Percentiles rank a stretch among this genome's conserved stretches.
phyloP scores from a whole-genome alignment of 1,284 basidiomycete species.

The Trichosporon coremiiforme region DNA sequence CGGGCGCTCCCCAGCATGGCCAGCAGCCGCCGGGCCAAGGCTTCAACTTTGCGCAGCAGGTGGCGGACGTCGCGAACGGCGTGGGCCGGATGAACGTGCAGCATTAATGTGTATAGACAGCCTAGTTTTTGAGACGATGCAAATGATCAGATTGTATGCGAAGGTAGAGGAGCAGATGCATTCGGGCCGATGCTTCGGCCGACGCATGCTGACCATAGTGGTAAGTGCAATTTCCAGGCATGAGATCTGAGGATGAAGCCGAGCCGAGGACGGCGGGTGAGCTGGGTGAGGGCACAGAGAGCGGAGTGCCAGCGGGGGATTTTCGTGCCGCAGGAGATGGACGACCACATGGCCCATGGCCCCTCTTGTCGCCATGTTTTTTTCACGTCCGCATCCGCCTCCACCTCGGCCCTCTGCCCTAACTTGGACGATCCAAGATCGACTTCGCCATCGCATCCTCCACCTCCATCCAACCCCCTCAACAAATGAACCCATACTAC shows the following conservation, averaged over 20 bases:
- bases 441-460: background rate
- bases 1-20: conserved; percentile 12
- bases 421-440: background rate
- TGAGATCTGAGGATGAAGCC: background rate
- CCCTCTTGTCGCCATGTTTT: background rate
- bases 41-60: conserved; percentile 23
- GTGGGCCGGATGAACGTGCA: conserved; percentile 48
- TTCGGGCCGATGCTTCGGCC: conserved; percentile 1
- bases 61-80: conserved; percentile 39
- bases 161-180: too few species aligned
- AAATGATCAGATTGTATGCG: background rate
- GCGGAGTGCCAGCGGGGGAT: conserved; percentile 2
- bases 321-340: conserved; percentile 3
- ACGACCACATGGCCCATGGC: background rate
- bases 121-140: background rate
- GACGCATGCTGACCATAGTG: background rate
- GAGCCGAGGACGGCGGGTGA: background rate
- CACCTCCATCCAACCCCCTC: background rate
- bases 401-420: conserved; percentile 11
- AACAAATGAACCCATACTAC: conserved; percentile 34
- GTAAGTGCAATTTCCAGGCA: background rate
- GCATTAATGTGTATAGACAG: conserved; percentile 23
- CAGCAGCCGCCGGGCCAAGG: conserved; percentile 20
- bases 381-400: conserved; percentile 10
- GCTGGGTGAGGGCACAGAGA: background rate